Evolutionary conservation across 83 land plant genomes (phyloP).

Genomic region (Diphasiastrum complanatum): DNA sequence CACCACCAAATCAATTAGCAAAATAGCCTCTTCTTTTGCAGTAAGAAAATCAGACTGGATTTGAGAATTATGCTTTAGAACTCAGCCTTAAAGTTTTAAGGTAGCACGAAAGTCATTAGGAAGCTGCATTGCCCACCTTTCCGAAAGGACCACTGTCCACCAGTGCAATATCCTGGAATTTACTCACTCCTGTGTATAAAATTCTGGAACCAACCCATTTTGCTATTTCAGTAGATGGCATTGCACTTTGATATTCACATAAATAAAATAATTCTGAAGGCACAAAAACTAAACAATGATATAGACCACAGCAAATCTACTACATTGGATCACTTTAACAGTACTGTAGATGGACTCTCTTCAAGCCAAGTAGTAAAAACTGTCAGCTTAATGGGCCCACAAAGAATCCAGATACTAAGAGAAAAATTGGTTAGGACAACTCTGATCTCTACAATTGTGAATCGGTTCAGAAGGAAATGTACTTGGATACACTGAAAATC

Average conservation of each 20-base stretch:
- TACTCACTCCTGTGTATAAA: constrained; percentile 55
- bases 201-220: constrained; percentile 46
- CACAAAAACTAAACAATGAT: neutral
- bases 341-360: too few species aligned
- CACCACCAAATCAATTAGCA: too few species aligned
- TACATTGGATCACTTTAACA: too few species aligned
- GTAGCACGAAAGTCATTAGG: neutral
- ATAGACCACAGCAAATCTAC: too few species aligned
- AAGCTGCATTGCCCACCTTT: constrained; percentile 36
- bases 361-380: too few species aligned
- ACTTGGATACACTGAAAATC: constrained; percentile 79
- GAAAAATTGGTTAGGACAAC: neutral
- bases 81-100: neutral
- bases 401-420: neutral
- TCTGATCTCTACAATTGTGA: neutral
- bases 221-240: too few species aligned
- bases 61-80: neutral
- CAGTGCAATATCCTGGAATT: constrained; percentile 70
- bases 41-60: neutral
- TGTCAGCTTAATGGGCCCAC: too few species aligned
- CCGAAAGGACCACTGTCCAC: constrained; percentile 81
- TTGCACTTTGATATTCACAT: neutral
- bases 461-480: constrained; percentile 6
- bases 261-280: neutral
- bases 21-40: neutral